phyloP scores from a whole-genome alignment of 73 alveolate species.

The Paraurostyla sp. region DNA sequence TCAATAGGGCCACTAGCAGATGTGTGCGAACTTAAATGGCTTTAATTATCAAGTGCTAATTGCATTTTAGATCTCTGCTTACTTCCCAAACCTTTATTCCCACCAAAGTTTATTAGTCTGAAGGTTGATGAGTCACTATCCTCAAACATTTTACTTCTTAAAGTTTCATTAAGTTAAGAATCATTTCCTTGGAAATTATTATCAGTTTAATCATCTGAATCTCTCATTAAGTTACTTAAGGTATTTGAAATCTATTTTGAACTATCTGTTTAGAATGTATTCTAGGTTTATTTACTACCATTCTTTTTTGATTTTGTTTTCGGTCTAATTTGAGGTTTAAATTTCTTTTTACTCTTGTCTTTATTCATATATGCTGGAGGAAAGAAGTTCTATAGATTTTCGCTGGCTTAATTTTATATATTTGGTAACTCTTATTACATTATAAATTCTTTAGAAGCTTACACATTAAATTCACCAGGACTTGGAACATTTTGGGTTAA shows the following conservation, averaged over 20 bases:
- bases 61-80: constrained; percentile 11
- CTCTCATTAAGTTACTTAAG: not conserved
- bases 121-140: constrained; percentile 35
- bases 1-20: constrained; percentile 29
- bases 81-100: not conserved
- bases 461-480: not conserved
- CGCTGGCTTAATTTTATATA: too few species aligned
- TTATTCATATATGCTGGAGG: too few species aligned
- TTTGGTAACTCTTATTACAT: too few species aligned
- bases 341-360: not conserved
- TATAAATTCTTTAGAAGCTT: too few species aligned
- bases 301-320: not conserved
- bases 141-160: constrained; percentile 12
- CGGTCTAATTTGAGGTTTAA: not conserved
- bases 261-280: constrained; percentile 15
- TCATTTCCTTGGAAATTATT: too few species aligned
- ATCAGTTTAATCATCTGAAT: not conserved
- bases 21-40: too few species aligned
- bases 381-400: not conserved
- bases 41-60: too few species aligned
- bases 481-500: not conserved
- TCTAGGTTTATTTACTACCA: not conserved
- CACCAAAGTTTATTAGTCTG: not conserved
- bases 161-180: not conserved
- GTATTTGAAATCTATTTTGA: not conserved